A percentile compares a stretch with the other conserved stretches of the same genome.
Conservation (phyloP, 805 yeast species). For the Candida dajiaensis region DNA sequence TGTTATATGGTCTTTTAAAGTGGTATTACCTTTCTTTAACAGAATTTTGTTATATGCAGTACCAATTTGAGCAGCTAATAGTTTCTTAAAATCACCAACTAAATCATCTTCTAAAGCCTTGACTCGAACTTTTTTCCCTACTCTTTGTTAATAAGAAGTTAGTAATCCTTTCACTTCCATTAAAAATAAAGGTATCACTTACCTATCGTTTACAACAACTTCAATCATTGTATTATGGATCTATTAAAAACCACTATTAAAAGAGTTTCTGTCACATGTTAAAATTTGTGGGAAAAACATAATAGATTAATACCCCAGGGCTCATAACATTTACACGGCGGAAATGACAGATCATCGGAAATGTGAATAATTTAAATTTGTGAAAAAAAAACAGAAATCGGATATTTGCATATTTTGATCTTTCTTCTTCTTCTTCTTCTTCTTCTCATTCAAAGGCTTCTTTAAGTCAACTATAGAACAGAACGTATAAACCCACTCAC, state of each 20-base stretch:
- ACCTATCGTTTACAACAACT: conserved; percentile 65
- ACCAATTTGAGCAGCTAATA: conserved; percentile 79
- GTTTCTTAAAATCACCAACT: conserved; percentile 84
- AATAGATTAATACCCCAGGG: no score
- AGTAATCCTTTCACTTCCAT: conserved; percentile 1
- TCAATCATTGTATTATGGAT: conserved; percentile 57
- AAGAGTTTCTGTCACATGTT: neutral
- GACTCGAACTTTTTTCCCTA: conserved; percentile 84
- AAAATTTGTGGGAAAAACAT: no score
- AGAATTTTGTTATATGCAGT: conserved; percentile 56
- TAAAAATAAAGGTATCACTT: conserved; percentile 17
- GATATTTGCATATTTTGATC: neutral
- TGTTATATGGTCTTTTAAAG: conserved; percentile 83
- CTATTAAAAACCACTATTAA: neutral
- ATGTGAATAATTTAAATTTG: no score
- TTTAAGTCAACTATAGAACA: no score
- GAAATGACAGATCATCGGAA: neutral
- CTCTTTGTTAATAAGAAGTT: conserved; percentile 30
- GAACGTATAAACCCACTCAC: no score
- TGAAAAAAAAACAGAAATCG: neutral
- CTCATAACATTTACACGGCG: neutral
- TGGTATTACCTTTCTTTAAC: conserved; percentile 79
- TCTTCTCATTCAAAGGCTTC: no score
- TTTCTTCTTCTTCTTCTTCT: no score
- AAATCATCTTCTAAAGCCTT: conserved; percentile 84